These are phyloP conservation scores for Pythium sukuiense DNA, from an alignment of 352 stramenopile species.

Conservation along the genomic window DNA sequence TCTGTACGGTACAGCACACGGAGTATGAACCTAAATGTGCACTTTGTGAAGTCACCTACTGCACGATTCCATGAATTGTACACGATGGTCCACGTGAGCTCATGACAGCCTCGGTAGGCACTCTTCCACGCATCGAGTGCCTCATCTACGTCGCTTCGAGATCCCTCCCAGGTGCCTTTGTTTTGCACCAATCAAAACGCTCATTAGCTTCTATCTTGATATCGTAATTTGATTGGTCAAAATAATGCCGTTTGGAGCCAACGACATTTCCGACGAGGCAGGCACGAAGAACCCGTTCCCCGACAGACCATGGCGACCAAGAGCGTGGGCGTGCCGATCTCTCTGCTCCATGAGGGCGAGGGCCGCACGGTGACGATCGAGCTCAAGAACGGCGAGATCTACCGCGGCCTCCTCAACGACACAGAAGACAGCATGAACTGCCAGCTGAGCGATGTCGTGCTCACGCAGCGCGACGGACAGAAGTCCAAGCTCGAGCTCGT, in stretches of 20 bases:
- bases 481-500: conserved; percentile 86
- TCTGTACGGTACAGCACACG: too few species aligned
- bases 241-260: conserved; percentile 1
- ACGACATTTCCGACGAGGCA: background rate
- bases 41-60: too few species aligned
- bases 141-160: too few species aligned
- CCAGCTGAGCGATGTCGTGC: conserved; percentile 91
- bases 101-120: too few species aligned
- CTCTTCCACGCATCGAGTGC: too few species aligned
- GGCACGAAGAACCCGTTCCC: background rate
- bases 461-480: conserved; percentile 84
- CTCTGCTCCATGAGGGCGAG: conserved; percentile 87
- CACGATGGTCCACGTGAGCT: too few species aligned
- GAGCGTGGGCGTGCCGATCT: conserved; percentile 78
- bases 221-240: background rate
- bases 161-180: too few species aligned
- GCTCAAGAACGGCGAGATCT: conserved; percentile 89
- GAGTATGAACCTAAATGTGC: too few species aligned
- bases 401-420: conserved; percentile 77
- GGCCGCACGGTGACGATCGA: conserved; percentile 83
- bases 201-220: too few species aligned
- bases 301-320: conserved; percentile 41
- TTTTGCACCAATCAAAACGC: background rate
- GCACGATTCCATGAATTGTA: too few species aligned
- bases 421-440: conserved; percentile 98